A percentile compares a stretch with the other conserved stretches of the same genome.
phyloP scores from a whole-genome alignment of 352 stramenopile species.

The Globisporangium echinulatum region DNA sequence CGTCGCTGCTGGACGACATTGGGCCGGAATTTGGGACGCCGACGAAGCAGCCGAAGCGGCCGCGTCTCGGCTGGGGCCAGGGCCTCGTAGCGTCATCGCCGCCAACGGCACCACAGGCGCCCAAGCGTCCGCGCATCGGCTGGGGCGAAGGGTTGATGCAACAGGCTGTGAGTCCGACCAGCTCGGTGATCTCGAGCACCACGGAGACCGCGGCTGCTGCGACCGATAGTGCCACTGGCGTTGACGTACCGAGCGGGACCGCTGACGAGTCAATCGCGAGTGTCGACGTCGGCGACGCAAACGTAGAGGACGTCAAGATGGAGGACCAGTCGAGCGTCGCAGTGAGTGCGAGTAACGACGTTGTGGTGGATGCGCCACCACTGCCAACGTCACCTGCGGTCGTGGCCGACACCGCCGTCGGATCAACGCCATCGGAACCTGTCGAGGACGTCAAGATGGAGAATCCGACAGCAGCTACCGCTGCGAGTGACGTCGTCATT shows the following conservation, averaged over 20 bases:
- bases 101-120: constrained; percentile 23
- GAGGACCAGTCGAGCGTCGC: background rate
- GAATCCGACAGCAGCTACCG: background rate
- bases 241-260: background rate
- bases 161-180: constrained; percentile 12
- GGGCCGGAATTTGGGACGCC: constrained; percentile 25
- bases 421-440: background rate
- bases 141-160: constrained; percentile 77
- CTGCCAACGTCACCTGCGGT: background rate
- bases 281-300: background rate
- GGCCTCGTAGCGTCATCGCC: constrained; percentile 63
- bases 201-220: background rate
- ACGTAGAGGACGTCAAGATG: constrained; percentile 5
- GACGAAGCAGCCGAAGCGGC: constrained; percentile 51
- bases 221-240: background rate
- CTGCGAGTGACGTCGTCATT: background rate
- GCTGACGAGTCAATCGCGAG: constrained; percentile 1
- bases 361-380: background rate
- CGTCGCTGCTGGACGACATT: constrained; percentile 5
- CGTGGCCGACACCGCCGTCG: background rate
- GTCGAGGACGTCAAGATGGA: constrained; percentile 1
- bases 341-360: background rate
- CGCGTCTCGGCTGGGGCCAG: constrained; percentile 77
- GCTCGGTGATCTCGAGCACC: constrained; percentile 9
- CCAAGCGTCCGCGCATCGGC: constrained; percentile 71